These are phyloP conservation scores for Thermothelomyces thermophilus DNA, from an alignment of 2,329 filamentous ascomycete species.

Conservation along the genomic window DNA sequence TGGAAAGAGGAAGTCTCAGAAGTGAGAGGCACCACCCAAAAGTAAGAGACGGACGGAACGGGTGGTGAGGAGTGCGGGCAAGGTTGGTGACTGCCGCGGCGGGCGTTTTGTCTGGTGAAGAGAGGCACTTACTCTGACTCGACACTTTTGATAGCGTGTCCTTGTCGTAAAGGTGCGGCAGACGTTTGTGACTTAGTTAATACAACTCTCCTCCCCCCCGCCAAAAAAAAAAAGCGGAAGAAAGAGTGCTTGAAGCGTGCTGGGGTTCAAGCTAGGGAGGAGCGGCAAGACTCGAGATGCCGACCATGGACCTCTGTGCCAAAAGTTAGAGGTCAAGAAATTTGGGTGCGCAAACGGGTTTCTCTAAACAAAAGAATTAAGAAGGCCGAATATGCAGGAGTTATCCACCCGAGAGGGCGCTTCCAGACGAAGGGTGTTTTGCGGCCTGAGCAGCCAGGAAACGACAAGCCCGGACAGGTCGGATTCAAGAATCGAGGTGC, in stretches of 20 bases:
- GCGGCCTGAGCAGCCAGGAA: too few relatives aligned
- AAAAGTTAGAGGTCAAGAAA: neutral
- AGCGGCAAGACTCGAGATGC: neutral
- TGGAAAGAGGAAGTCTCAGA: neutral
- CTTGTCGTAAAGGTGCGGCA: neutral
- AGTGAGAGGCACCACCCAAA: neutral
- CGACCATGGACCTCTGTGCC: neutral
- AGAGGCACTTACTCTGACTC: neutral
- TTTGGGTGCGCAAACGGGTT: neutral
- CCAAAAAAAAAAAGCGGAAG: neutral
- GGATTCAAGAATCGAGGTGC: neutral
- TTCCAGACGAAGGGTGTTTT: too few relatives aligned
- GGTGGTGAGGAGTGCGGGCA: neutral
- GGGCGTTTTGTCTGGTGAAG: too few relatives aligned
- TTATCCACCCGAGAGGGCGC: neutral
- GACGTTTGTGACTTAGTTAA: neutral
- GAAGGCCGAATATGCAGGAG: neutral
- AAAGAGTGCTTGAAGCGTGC: neutral
- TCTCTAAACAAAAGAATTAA: neutral
- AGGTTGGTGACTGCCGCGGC: too few relatives aligned
- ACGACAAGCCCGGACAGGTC: too few relatives aligned
- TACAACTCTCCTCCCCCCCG: neutral
- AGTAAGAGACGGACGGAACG: neutral
- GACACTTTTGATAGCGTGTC: neutral
- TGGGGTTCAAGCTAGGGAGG: neutral